Evolutionary conservation across 2,329 filamentous ascomycete species (phyloP), one percentile per base, ranked within the genome.

Genomic region (Cadophora sp.): DNA sequence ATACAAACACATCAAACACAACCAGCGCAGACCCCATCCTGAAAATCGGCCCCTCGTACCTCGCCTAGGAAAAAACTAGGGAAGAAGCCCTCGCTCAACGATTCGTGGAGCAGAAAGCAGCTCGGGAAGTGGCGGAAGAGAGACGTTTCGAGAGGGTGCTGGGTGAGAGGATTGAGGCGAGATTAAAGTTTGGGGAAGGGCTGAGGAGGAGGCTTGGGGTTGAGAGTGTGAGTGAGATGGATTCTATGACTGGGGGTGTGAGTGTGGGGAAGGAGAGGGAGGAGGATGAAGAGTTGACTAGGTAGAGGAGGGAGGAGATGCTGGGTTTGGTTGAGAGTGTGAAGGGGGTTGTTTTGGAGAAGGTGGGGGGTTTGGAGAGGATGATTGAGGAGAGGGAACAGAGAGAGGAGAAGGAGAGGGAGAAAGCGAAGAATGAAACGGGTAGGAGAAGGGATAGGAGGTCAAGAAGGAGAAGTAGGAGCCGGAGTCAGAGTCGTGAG

Each of bases 141-240:
- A 61, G 39, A 27, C 45, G 33, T 33, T 27, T 4, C 11, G 18
- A 58, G 6, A 22, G 16, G 14, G n/a, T 20, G 18, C 4, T 36
- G 3, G 18, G 39, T 22, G 41, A 61, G 24, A 45, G n/a, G 30
- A 9, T 47, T 1, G 20, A 16, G 5, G 45, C 18, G n/a, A 6
- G n/a, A 7, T n/a, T 48, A 1, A 6, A 20, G 18, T 48, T 48
- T 22, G 9, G 45, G 6, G 45, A 47, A 4, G 36, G 36, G 4
- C 30, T 36, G 51, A 53, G 45, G 16, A 50, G 43, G n/a, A 47
- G 24, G n/a, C n/a, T n/a, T n/a, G n/a, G n/a, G n/a, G n/a, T n/a
- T n/a, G n/a, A n/a, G n/a, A 59, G 39, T 8, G 9, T 30, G 18
- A 41, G 30, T 24, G 50, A 61, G 27, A 51, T 33, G n/a, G n/a